phyloP scores from a whole-genome alignment of 2,329 filamentous ascomycete genomes.

The Keithomyces neogunnii region DNA sequence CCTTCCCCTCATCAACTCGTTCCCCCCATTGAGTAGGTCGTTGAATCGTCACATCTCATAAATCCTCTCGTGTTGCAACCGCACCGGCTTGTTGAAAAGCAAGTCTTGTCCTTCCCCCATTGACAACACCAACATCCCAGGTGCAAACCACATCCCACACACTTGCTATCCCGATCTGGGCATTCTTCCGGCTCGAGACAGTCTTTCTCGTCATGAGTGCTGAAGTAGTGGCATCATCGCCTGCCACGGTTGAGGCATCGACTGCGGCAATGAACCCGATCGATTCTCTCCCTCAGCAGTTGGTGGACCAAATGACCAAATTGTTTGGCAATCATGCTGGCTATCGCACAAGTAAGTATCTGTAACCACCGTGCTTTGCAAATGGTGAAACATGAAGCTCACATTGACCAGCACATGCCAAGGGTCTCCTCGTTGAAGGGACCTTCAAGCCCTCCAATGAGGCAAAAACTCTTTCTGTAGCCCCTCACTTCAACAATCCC shows the following conservation, averaged over 20 bases:
- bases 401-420: constrained; percentile 1
- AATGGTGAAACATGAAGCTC: background rate
- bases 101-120: no score
- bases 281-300: background rate
- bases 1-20: background rate
- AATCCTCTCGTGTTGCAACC: background rate
- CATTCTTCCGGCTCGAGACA: no score
- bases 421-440: constrained; percentile 5
- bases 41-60: background rate
- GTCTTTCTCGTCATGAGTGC: background rate
- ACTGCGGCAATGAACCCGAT: background rate
- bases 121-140: no score
- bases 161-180: background rate
- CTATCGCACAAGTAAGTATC: background rate
- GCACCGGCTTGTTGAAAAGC: no score
- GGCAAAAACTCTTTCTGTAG: constrained; percentile 4
- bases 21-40: background rate
- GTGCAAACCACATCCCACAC: background rate
- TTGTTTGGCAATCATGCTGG: background rate
- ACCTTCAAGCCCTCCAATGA: constrained; percentile 10
- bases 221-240: background rate
- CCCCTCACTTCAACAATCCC: constrained; percentile 5
- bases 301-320: background rate
- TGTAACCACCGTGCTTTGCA: background rate
- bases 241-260: background rate